Conservation (phyloP, 2,329 filamentous ascomycete species). For the Torrubiella hemipterigena region DNA sequence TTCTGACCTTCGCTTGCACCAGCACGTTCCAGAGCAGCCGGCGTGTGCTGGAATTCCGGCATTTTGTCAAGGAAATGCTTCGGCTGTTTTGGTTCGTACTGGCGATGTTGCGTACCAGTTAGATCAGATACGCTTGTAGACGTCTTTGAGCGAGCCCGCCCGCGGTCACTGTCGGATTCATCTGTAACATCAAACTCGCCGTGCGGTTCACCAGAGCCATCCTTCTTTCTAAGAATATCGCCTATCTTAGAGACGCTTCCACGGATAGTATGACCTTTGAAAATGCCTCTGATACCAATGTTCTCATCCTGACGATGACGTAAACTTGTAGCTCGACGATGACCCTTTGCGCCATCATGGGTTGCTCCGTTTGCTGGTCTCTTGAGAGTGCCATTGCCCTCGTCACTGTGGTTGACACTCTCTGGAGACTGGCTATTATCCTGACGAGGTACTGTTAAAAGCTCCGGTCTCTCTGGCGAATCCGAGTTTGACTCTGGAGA, state of each 20-base stretch:
- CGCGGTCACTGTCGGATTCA: conserved; percentile 34
- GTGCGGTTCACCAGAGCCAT: conserved; percentile 20
- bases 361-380: conserved; percentile 22
- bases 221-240: conserved; percentile 45
- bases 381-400: conserved; percentile 11
- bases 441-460: not conserved
- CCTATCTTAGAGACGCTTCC: conserved; percentile 44
- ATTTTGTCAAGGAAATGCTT: conserved; percentile 40
- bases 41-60: conserved; percentile 32
- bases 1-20: conserved; percentile 8
- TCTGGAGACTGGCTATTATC: conserved; percentile 5
- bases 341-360: conserved; percentile 35
- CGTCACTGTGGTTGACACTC: conserved; percentile 9
- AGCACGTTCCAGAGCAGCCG: conserved; percentile 13
- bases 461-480: conserved; percentile 11
- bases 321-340: conserved; percentile 36
- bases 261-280: conserved; percentile 64
- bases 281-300: conserved; percentile 46
- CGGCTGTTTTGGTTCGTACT: conserved; percentile 16
- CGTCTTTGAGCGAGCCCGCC: conserved; percentile 24
- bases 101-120: conserved; percentile 17
- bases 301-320: conserved; percentile 24
- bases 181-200: conserved; percentile 32
- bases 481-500: conserved; percentile 28
- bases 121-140: conserved; percentile 22